Base-by-base conservation (phyloP, 2,329 filamentous ascomycete genomes). In the Alternaria incomplexa region DNA sequence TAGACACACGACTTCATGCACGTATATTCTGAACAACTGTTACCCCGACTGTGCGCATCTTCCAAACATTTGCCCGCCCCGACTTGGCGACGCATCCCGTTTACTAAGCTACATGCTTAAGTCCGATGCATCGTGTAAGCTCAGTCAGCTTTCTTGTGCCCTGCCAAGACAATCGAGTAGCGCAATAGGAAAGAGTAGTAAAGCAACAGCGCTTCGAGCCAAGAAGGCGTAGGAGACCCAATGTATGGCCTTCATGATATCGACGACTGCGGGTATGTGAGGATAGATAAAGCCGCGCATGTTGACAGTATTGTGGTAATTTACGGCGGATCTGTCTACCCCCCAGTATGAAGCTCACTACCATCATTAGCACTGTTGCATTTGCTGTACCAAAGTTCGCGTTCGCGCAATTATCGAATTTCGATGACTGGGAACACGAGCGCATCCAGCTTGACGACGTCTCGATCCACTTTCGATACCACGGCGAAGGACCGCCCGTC, bases 281-380 rank as follows among this genome's bases (percentile, higher is more conserved):
- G 5, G 4, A 46, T 13, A 23, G 22, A 46, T 46, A 46, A 46
- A 46, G 44, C 22, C n/a, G 22, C 44, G 2, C 20, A 23, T 15
- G 4, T 4, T n/a, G 22, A 46, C 44, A 4, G 12, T 3, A 4
- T 15, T 46, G 2, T 46, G 7, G 12, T 46, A 0, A 15, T 2
- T 6, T 23, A 46, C 22, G 0, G 20, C 0, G 0, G 1, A 25
- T 46, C 12, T 23, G 4, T 0, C 20, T 0, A 23, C 7, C 13
- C 7, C n/a, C 0, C 32, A 36, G 5, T 22, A 50, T 50, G 47
- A 50, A 50, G 26, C 47, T 50, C 47, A 1, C 25, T 2, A 11
- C 0, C 26, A 50, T 25, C 11, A 9, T 28, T 0, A 20, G 15
- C 6, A 9, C 13, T 20, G 4, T 22, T 9, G 25, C n/a, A 4